Percentiles rank a stretch among this genome's conserved stretches.
These are phyloP conservation scores for Monosporascus cannonballus DNA, from an alignment of 2,329 filamentous ascomycete species.

Conservation along the genomic window DNA sequence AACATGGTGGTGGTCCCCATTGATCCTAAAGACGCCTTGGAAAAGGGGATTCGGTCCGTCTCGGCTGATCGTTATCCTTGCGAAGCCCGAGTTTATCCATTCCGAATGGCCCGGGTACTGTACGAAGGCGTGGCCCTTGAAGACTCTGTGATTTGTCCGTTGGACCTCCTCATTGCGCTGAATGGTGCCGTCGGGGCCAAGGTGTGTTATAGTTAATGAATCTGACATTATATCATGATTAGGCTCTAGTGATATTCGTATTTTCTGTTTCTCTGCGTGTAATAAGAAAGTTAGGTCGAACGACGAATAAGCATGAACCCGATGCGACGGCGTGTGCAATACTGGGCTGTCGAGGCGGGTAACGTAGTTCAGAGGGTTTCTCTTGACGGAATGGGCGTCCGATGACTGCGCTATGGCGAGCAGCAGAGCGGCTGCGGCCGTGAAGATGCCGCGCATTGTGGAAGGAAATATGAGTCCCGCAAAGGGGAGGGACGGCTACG, in stretches of 20 bases:
- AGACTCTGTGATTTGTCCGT: conserved; percentile 72
- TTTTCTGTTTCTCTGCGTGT: conserved; percentile 57
- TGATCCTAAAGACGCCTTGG: conserved; percentile 79
- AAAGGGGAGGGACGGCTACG: conserved; percentile 13
- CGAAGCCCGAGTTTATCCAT: conserved; percentile 84
- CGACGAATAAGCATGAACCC: conserved; percentile 70
- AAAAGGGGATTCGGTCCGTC: conserved; percentile 80
- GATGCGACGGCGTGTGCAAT: conserved; percentile 72
- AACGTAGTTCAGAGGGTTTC: conserved; percentile 72
- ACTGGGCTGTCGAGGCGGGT: conserved; percentile 66
- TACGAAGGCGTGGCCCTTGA: conserved; percentile 72
- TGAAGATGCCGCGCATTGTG: conserved; percentile 24
- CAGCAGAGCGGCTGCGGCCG: conserved; percentile 20
- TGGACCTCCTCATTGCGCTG: conserved; percentile 61
- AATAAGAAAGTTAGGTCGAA: conserved; percentile 84
- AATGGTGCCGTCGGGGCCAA: conserved; percentile 66
- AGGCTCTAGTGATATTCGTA: conserved; percentile 78
- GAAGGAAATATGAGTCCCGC: conserved; percentile 12
- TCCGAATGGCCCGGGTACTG: conserved; percentile 50
- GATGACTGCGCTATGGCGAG: conserved; percentile 23
- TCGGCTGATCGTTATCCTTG: conserved; percentile 67
- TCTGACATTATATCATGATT: conserved; percentile 85
- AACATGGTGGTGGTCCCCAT: conserved; percentile 81
- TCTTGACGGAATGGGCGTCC: conserved; percentile 62
- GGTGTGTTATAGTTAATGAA: conserved; percentile 65